Evolutionary conservation across 2,329 filamentous ascomycete species (phyloP).

Genomic region (Aschersonia sp.): DNA sequence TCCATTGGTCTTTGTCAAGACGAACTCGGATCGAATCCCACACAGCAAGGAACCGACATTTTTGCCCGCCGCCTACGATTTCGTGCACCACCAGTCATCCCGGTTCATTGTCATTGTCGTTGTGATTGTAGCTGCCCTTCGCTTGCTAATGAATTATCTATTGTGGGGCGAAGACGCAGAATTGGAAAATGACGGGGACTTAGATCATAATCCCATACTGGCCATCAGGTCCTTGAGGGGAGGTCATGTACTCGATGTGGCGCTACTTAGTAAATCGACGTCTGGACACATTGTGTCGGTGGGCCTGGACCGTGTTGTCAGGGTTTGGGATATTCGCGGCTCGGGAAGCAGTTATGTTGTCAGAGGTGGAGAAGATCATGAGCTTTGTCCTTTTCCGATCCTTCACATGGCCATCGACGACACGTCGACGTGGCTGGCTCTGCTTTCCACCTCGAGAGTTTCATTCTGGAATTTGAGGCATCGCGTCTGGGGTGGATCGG

Average conservation of each 20-base stretch:
- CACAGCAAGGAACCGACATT: slow-evolving; percentile 22
- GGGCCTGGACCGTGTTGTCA: slow-evolving; percentile 54
- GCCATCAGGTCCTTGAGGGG: slow-evolving; percentile 44
- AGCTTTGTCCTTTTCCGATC: slow-evolving; percentile 40
- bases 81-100: slow-evolving; percentile 42
- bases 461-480: slow-evolving; percentile 49
- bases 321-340: slow-evolving; percentile 47
- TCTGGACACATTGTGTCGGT: slow-evolving; percentile 54
- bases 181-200: slow-evolving; percentile 29
- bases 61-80: slow-evolving; percentile 41
- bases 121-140: slow-evolving; percentile 48
- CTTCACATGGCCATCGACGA: slow-evolving; percentile 51
- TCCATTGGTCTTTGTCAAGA: slow-evolving; percentile 57
- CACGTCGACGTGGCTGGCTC: slow-evolving; percentile 48
- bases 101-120: slow-evolving; percentile 50
- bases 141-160: slow-evolving; percentile 59
- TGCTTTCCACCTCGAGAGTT: slow-evolving; percentile 40
- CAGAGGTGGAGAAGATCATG: slow-evolving; percentile 22
- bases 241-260: slow-evolving; percentile 56
- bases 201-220: slow-evolving; percentile 33
- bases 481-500: slow-evolving; percentile 38
- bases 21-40: slow-evolving; percentile 51
- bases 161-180: slow-evolving; percentile 48
- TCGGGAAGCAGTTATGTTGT: slow-evolving; percentile 26
- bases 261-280: slow-evolving; percentile 45